phyloP scores from a whole-genome alignment of 2,329 filamentous ascomycete genomes.

The Aspergillus intermedius region DNA sequence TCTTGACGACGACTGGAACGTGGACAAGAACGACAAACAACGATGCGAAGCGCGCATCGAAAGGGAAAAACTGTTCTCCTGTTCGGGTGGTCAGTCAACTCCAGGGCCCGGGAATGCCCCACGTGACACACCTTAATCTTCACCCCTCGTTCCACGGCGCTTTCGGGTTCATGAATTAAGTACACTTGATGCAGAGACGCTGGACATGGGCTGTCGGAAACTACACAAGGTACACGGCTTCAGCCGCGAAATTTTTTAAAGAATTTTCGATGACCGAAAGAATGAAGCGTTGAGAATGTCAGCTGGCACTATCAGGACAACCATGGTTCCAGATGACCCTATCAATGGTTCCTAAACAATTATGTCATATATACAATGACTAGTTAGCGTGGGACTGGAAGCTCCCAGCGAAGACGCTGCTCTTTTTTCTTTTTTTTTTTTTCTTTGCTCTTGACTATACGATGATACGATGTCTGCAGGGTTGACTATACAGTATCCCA shows the following conservation, averaged over 20 bases:
- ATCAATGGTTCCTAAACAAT: neutral
- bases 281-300: neutral
- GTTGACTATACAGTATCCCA: neutral
- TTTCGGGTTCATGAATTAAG: neutral
- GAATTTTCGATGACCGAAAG: neutral
- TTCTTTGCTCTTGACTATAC: too few relatives aligned
- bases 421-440: too few relatives aligned
- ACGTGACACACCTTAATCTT: slow-evolving; percentile 2
- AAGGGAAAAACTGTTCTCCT: neutral
- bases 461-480: too few relatives aligned
- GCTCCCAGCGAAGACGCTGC: too few relatives aligned
- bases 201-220: neutral
- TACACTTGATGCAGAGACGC: neutral
- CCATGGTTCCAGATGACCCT: neutral
- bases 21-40: neutral
- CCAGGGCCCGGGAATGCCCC: neutral
- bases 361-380: neutral
- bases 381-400: too few relatives aligned
- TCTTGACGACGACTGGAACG: neutral
- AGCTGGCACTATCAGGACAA: too few relatives aligned
- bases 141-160: neutral
- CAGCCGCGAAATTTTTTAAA: too few relatives aligned
- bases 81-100: neutral
- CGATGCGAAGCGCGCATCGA: neutral
- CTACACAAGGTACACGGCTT: neutral